Conservation (phyloP, 2,329 filamentous ascomycete species). For the Diaporthe australafricana region DNA sequence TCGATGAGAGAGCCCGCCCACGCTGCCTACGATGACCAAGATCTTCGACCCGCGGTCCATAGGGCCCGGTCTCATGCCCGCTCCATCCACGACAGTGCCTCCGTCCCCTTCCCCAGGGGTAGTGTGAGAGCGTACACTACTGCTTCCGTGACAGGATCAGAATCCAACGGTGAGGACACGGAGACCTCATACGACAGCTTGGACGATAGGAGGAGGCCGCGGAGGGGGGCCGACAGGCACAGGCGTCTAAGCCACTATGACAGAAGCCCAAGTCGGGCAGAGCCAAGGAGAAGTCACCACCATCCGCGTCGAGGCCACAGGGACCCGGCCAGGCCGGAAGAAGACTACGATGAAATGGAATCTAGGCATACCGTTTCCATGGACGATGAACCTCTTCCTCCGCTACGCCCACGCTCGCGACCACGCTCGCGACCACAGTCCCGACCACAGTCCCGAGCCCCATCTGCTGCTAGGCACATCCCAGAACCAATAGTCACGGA, state of each 20-base stretch:
- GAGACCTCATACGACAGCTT: conserved; percentile 50
- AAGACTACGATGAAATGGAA: conserved; percentile 37
- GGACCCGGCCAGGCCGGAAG: conserved; percentile 31
- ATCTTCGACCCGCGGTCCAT: conserved; percentile 45
- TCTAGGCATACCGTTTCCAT: conserved; percentile 39
- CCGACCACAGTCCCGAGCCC: conserved; percentile 39
- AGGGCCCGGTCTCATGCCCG: conserved; percentile 41
- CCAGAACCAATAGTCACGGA: conserved; percentile 21
- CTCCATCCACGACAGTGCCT: conserved; percentile 42
- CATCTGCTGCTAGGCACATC: conserved; percentile 38
- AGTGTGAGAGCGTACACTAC: conserved; percentile 45
- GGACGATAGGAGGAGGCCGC: conserved; percentile 45
- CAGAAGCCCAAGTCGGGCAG: conserved; percentile 30
- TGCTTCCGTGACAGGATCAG: conserved; percentile 46
- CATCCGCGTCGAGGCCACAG: conserved; percentile 24
- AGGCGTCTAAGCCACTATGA: conserved; percentile 31
- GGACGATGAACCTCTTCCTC: conserved; percentile 29
- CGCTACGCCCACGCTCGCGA: conserved; percentile 38
- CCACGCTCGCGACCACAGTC: too few relatives aligned
- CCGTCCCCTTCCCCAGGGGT: conserved; percentile 50
- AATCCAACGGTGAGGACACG: conserved; percentile 52
- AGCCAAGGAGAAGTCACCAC: conserved; percentile 21
- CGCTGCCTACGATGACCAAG: conserved; percentile 42
- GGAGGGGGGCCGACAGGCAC: conserved; percentile 36
- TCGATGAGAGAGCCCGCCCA: conserved; percentile 20